These are phyloP conservation scores for Fibroporia radiculosa DNA, from an alignment of 768 basidiomycete genomes.

Conservation along the genomic window DNA sequence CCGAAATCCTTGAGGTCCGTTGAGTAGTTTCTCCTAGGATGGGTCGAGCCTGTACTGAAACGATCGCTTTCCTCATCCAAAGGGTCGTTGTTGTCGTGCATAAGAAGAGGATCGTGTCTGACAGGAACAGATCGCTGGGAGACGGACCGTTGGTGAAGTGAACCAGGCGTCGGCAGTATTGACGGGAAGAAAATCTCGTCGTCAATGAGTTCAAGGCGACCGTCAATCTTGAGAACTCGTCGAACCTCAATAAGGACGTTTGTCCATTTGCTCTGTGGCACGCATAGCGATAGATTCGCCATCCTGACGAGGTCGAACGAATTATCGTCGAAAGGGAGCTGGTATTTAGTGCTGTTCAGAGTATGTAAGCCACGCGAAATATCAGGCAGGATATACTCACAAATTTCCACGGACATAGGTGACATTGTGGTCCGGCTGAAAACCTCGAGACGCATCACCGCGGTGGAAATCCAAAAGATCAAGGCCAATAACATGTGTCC, in stretches of 20 bases:
- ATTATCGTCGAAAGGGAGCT: constrained; percentile 53
- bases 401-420: constrained; percentile 59
- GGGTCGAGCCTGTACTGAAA: no score
- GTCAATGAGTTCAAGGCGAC: constrained; percentile 68
- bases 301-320: constrained; percentile 70
- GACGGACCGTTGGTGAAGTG: not conserved
- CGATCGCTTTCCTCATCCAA: no score
- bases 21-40: no score
- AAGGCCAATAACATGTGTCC: constrained; percentile 52
- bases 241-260: constrained; percentile 49
- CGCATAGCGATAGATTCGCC: constrained; percentile 55
- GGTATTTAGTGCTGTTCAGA: constrained; percentile 38
- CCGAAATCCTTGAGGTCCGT: no score
- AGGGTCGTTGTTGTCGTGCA: no score
- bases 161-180: constrained; percentile 16
- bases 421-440: constrained; percentile 30
- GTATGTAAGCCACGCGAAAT: not conserved
- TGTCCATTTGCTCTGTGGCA: constrained; percentile 57
- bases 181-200: constrained; percentile 64
- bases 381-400: constrained; percentile 36
- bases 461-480: constrained; percentile 43
- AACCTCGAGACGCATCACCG: constrained; percentile 9
- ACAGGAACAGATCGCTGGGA: not conserved
- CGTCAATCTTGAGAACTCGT: constrained; percentile 53
- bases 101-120: no score